These are phyloP conservation scores for Heracleum sosnowskyi DNA, from an alignment of 129 eudicot genomes.

Conservation along the genomic window DNA sequence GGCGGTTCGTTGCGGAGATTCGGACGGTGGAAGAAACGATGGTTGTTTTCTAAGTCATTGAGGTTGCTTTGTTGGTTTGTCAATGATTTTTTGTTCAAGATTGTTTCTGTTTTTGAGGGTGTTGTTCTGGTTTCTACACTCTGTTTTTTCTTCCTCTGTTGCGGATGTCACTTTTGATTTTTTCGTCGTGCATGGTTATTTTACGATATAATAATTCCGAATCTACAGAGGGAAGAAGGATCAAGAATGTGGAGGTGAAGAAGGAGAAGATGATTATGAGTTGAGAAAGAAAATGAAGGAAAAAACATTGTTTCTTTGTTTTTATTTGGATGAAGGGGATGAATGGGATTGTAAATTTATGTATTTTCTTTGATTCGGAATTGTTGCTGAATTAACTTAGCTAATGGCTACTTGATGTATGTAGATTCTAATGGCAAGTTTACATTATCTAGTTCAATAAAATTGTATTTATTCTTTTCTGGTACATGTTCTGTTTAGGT, in stretches of 20 bases:
- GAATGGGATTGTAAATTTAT: neutral
- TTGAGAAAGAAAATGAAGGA: neutral
- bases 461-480: neutral
- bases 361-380: neutral
- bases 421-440: neutral
- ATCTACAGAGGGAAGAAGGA: neutral
- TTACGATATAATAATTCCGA: neutral
- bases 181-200: neutral
- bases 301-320: neutral
- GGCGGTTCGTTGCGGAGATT: slow-evolving; percentile 25
- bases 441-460: neutral
- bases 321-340: too few relatives aligned
- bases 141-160: slow-evolving; percentile 60
- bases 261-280: neutral
- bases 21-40: slow-evolving; percentile 31
- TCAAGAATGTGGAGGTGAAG: neutral
- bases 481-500: neutral
- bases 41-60: neutral
- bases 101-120: slow-evolving; percentile 50
- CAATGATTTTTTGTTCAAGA: slow-evolving; percentile 44
- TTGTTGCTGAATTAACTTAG: neutral
- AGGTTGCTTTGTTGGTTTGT: slow-evolving; percentile 41
- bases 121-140: slow-evolving; percentile 47
- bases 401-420: neutral
- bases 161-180: slow-evolving; percentile 50